Conservation (phyloP, 306 rosid genomes). For the Medicago ruthenica region DNA sequence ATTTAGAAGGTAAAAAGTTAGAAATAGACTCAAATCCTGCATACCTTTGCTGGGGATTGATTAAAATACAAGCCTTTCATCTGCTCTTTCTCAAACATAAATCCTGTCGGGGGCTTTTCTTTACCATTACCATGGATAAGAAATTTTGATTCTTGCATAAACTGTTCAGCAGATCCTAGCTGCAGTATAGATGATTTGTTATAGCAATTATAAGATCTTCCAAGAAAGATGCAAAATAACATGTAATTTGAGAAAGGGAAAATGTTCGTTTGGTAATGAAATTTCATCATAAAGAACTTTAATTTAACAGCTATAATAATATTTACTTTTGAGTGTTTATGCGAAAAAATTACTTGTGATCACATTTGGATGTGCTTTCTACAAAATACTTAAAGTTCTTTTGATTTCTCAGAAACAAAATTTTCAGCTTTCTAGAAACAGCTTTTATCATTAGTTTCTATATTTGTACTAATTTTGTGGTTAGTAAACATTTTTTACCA, state of each 20-base stretch:
- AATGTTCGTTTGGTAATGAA: conserved; percentile 8
- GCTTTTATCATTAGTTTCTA: not conserved
- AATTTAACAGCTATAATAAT: not conserved
- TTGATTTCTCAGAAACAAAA: conserved; percentile 15
- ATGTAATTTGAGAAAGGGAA: conserved; percentile 7
- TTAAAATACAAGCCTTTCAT: conserved; percentile 94
- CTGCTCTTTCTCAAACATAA: conserved; percentile 99
- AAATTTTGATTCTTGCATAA: conserved; percentile 85
- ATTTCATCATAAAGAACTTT: conserved; percentile 16
- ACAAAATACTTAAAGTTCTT: not conserved
- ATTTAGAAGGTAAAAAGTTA: not conserved
- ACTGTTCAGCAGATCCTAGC: conserved; percentile 90
- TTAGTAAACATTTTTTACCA: not conserved
- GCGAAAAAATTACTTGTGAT: not conserved
- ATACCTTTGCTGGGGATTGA: conserved; percentile 89
- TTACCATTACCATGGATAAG: conserved; percentile 88
- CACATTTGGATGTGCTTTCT: conserved; percentile 17
- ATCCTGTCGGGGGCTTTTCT: conserved; percentile 88
- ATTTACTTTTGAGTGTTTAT: not conserved
- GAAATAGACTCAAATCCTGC: conserved; percentile 33
- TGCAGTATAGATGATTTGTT: conserved; percentile 46
- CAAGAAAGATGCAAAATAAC: conserved; percentile 28
- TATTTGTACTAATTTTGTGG: not conserved
- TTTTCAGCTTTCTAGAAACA: conserved; percentile 2
- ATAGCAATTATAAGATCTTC: conserved; percentile 31